A percentile compares a stretch with the other conserved stretches of the same genome.
These are phyloP conservation scores for Tubosaeta brunneosetosa DNA, from an alignment of 768 basidiomycete genomes.

Conservation along the genomic window DNA sequence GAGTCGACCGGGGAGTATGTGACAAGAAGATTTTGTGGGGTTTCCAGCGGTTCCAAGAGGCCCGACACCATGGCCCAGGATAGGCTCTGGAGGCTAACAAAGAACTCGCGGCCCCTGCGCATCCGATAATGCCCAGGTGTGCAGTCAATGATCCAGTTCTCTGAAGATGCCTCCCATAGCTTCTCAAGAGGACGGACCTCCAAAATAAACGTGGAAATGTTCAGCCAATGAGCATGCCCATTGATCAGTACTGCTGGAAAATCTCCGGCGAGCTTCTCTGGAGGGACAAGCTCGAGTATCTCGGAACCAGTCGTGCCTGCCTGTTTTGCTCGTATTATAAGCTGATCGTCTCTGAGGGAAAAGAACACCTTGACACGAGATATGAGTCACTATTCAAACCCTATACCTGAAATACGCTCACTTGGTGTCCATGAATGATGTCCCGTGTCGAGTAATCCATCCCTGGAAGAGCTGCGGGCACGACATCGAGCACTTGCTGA, in stretches of 20 bases:
- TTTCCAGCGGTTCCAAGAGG: conserved; percentile 24
- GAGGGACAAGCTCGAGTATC: conserved; percentile 24
- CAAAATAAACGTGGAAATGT: conserved; percentile 18
- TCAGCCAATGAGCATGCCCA: conserved; percentile 29
- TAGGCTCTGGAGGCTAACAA: conserved; percentile 27
- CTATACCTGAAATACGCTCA: neutral
- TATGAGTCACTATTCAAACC: neutral
- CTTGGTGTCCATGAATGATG: conserved; percentile 15
- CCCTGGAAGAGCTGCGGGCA: conserved; percentile 22
- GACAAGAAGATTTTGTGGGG: conserved; percentile 20
- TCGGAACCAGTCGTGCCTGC: neutral
- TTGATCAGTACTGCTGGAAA: conserved; percentile 22
- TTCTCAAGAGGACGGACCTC: conserved; percentile 26
- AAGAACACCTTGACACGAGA: conserved; percentile 19
- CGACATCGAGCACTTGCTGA: conserved; percentile 20
- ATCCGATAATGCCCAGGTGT: conserved; percentile 6
- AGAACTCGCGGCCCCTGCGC: conserved; percentile 1
- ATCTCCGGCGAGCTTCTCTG: conserved; percentile 18
- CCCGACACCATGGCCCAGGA: conserved; percentile 27
- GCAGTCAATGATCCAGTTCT: conserved; percentile 25
- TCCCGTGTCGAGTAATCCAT: conserved; percentile 25
- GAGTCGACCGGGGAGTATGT: neutral
- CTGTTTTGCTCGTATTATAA: conserved; percentile 18
- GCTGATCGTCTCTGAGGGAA: conserved; percentile 9
- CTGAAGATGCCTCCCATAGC: conserved; percentile 22